Evolutionary conservation across 495 filamentous ascomycete genomes (phyloP).

Genomic region (Parathielavia appendiculata): DNA sequence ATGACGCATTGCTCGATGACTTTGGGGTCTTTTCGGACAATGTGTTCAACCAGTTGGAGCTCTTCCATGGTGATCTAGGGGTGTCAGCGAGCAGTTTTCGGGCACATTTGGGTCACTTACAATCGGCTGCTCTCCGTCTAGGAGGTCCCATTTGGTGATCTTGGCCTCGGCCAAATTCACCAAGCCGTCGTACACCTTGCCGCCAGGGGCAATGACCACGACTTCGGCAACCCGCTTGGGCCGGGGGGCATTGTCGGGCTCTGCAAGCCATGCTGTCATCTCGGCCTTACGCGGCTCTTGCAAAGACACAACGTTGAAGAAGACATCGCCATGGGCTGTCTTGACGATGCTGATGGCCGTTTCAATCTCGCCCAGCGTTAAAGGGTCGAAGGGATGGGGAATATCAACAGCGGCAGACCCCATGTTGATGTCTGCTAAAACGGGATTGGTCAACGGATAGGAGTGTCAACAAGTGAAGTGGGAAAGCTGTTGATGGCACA

Average conservation of each 20-base stretch:
- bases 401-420: conserved; percentile 18
- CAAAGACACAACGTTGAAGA: conserved; percentile 86
- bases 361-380: conserved; percentile 73
- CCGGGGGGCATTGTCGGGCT: conserved; percentile 54
- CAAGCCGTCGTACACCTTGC: conserved; percentile 78
- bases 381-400: conserved; percentile 78
- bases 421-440: conserved; percentile 18
- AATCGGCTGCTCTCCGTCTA: conserved; percentile 79
- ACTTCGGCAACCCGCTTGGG: conserved; percentile 76
- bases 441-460: neutral
- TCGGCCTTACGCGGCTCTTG: conserved; percentile 83
- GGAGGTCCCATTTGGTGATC: conserved; percentile 69
- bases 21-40: conserved; percentile 72
- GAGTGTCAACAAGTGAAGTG: neutral
- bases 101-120: conserved; percentile 35
- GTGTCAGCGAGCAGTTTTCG: conserved; percentile 16
- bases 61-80: conserved; percentile 89
- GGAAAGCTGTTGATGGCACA: neutral
- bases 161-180: conserved; percentile 70
- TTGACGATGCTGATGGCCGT: conserved; percentile 63
- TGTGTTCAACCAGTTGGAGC: conserved; percentile 76
- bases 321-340: conserved; percentile 63
- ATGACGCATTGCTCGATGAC: conserved; percentile 91
- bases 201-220: conserved; percentile 75
- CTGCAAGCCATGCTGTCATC: conserved; percentile 76